Evolutionary conservation across 75 land plant species (phyloP), one percentile per base, ranked within the genome.

Genomic region (Cryptomeria japonica): DNA sequence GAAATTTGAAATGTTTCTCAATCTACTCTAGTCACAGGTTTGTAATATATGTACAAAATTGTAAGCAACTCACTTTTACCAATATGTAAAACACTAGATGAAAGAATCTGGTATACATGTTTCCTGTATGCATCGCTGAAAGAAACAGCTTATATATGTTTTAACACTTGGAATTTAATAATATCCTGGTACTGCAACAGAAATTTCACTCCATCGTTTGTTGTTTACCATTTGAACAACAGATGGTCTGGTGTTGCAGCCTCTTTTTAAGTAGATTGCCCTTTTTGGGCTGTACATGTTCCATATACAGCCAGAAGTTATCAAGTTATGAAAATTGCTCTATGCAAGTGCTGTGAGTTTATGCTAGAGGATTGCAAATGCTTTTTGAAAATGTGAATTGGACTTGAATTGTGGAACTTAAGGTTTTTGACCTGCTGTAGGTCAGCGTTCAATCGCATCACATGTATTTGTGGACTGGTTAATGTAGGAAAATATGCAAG

Each of bases 21-120:
- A 39, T 80, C 31, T 28, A 80, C 28, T 13, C n/a, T 28, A 41
- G 31, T 41, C 46, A 19, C 44, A 28, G 41, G 28, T 79, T 79
- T 79, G 82, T 39, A 79, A 79, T 42, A 44, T 25, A 39, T 80
- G 77, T 73, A 73, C 77, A 80, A 80, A 80, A 28, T 80, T 42
- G n/a, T 42, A 80, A 80, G 44, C 22, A 77, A 19, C 41, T 15
- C 39, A 38, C 80, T 37, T 4, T 15, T 31, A 77, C 36, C 41
- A 32, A 15, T 4, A 80, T 79, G 82, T 41, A 19, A 38, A 79
- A 22, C 82, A 41, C 28, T 79, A 28, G n/a, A 42, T n/a, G 28
- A 28, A n/a, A 44, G 31, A 80, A 25, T 41, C 42, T 25, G 49
- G 31, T 8, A 16, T 42, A 28, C 18, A 37, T 36, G 80, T 37